These are phyloP conservation scores for Porphyrellus cyaneotinctus DNA, from an alignment of 768 basidiomycete species.

Conservation along the genomic window DNA sequence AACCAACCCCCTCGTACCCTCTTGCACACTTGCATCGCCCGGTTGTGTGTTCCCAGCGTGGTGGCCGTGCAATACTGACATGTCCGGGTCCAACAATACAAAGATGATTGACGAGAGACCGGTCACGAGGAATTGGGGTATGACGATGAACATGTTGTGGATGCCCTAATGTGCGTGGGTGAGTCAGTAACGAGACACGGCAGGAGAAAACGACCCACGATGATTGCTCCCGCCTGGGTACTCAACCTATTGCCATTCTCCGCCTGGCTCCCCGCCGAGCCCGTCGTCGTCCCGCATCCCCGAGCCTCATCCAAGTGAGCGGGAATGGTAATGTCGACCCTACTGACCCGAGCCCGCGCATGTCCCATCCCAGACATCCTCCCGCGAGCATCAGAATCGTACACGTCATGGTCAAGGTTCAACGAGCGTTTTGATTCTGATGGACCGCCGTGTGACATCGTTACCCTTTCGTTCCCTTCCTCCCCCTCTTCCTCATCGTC, in stretches of 20 bases:
- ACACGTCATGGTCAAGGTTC: slow-evolving; percentile 3
- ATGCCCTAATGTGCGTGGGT: slow-evolving; percentile 70
- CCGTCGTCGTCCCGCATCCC: slow-evolving; percentile 11
- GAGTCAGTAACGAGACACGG: too few species aligned
- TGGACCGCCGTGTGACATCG: not conserved
- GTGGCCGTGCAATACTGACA: slow-evolving; percentile 39
- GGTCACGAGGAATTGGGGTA: slow-evolving; percentile 92
- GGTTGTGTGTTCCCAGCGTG: slow-evolving; percentile 1
- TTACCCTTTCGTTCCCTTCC: not conserved
- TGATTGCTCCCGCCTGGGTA: slow-evolving; percentile 83
- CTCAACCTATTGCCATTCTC: slow-evolving; percentile 42
- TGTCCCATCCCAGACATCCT: slow-evolving; percentile 38
- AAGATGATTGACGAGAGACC: slow-evolving; percentile 84
- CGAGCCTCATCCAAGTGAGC: slow-evolving; percentile 13
- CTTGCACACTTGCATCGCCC: not conserved
- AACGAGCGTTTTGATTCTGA: not conserved
- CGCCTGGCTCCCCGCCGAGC: slow-evolving; percentile 6
- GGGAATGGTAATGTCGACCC: slow-evolving; percentile 35
- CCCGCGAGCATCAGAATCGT: slow-evolving; percentile 6
- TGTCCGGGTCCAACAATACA: slow-evolving; percentile 71
- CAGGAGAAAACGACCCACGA: slow-evolving; percentile 46
- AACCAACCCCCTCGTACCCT: not conserved
- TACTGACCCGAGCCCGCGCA: slow-evolving; percentile 46
- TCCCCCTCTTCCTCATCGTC: slow-evolving; percentile 24
- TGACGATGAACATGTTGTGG: slow-evolving; percentile 90